Evolutionary conservation across 2,329 filamentous ascomycete genomes (phyloP), one percentile per base, ranked within the genome.

Genomic region (Beauveria brongniartii): DNA sequence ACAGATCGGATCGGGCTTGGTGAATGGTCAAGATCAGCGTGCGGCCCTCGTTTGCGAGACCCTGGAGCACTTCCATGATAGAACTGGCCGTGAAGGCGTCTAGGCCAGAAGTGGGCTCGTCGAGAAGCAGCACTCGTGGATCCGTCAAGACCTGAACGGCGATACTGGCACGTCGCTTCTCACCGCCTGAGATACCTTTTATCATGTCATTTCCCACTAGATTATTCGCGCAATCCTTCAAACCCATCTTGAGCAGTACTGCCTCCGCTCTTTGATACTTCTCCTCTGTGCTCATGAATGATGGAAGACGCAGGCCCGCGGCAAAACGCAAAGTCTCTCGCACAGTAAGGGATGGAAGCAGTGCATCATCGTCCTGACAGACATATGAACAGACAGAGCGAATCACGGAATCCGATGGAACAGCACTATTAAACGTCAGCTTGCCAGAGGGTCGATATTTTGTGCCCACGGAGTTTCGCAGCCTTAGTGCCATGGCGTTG

Each of bases 1-100:
- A 92, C 0, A 91, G 72, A 64, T 91, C 87, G 0, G 87, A 90
- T 3, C 89, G 83, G 1, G 88, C 86, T 70, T 92, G 89, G 62
- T 92, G 89, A 41, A 92, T 90, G 0, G 88, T 91, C n/a, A 91
- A 77, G 48, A 92, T 83, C 1, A 92, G 72, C 0, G 89, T 92
- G 6, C 88, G 82, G 1, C 89, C 89, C 73, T 92, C 89, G 24
- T 84, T 82, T 0, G 89, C 88, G 2, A 92, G 77, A 2, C 85
- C 85, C 26, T 83, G 80, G 1, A 92, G 78, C 3, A 92, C 87
- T 63, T 90, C 87, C 72, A 91, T 84, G 64, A 92, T 91, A 1
- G 88, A 91, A 58, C 81, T 84, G 1, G 89, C 89, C 0, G 89
- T 92, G 66, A 92, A 92, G 0, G 89, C 88, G 68, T 92, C 90